Evolutionary conservation across 1,139 yeast genomes (phyloP).

Genomic region (Hemisphaericaspora xylofermentans): DNA sequence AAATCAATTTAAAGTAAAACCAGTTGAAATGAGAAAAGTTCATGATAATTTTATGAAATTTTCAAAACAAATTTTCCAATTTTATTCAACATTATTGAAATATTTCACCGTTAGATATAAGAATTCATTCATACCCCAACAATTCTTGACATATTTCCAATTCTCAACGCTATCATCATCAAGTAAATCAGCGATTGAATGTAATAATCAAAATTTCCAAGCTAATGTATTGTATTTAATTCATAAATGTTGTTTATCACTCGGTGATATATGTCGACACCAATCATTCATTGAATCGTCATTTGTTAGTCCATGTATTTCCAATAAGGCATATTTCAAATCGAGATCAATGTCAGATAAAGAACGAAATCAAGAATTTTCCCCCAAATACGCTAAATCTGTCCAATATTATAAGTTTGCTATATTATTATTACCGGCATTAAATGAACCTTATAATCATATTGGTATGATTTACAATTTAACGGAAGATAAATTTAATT

Average conservation of each 20-base stretch:
- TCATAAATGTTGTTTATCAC: conserved; percentile 53
- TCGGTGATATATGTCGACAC: conserved; percentile 64
- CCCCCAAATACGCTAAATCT: conserved; percentile 31
- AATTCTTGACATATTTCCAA: conserved; percentile 24
- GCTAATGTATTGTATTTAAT: conserved; percentile 48
- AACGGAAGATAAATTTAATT: conserved; percentile 32
- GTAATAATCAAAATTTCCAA: conserved; percentile 24
- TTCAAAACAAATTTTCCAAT: conserved; percentile 43
- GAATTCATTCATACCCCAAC: conserved; percentile 33
- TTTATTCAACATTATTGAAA: conserved; percentile 43
- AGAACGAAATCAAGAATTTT: conserved; percentile 20
- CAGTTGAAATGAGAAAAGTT: conserved; percentile 58
- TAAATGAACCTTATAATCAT: conserved; percentile 67
- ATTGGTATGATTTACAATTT: conserved; percentile 56
- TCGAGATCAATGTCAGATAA: conserved; percentile 35
- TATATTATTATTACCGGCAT: conserved; percentile 56
- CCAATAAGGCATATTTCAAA: conserved; percentile 36
- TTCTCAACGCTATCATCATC: conserved; percentile 14
- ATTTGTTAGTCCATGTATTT: conserved; percentile 36
- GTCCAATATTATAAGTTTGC: conserved; percentile 52
- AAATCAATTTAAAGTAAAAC: conserved; percentile 25
- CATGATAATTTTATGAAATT: conserved; percentile 52
- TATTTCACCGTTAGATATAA: conserved; percentile 37
- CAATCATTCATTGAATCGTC: conserved; percentile 45
- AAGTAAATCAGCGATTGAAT: conserved; percentile 14